Conservation (phyloP, 306 rosid species). For the Hylodesmum podocarpum region DNA sequence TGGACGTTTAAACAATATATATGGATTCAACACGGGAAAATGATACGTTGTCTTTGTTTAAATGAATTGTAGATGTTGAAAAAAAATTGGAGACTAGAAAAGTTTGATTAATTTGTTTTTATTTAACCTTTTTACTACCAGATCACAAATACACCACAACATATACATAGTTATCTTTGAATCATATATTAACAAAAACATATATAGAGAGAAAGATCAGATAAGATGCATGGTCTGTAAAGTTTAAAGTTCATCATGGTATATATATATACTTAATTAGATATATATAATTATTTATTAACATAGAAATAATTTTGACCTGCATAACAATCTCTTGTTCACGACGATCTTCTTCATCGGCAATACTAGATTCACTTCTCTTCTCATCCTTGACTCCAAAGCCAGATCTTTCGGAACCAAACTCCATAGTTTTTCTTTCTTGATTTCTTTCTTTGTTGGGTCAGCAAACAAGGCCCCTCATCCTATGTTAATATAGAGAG, state of each 20-base stretch:
- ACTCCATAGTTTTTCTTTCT: conserved; percentile 34
- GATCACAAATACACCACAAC: background rate
- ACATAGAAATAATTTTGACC: conserved; percentile 31
- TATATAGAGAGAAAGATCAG: background rate
- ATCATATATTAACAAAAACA: background rate
- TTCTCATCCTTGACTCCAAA: conserved; percentile 33
- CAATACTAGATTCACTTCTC: conserved; percentile 35
- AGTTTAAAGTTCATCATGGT: background rate
- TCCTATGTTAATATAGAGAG: conserved; percentile 21
- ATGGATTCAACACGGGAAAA: background rate
- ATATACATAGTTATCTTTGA: background rate
- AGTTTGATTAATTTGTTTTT: background rate
- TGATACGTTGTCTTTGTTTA: too few relatives aligned
- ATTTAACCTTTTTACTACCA: background rate
- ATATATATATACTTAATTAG: background rate
- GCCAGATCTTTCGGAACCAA: conserved; percentile 28
- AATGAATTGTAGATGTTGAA: background rate
- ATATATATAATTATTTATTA: too few relatives aligned
- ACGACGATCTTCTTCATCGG: conserved; percentile 26
- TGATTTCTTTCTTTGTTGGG: background rate
- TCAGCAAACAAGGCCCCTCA: background rate
- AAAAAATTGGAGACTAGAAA: background rate
- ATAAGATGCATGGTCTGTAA: background rate
- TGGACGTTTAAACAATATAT: background rate
- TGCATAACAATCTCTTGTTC: conserved; percentile 29